Percentiles rank a stretch among this genome's conserved stretches.
Conservation (phyloP, 345 rosid genomes). For the Gossypium anomalum region DNA sequence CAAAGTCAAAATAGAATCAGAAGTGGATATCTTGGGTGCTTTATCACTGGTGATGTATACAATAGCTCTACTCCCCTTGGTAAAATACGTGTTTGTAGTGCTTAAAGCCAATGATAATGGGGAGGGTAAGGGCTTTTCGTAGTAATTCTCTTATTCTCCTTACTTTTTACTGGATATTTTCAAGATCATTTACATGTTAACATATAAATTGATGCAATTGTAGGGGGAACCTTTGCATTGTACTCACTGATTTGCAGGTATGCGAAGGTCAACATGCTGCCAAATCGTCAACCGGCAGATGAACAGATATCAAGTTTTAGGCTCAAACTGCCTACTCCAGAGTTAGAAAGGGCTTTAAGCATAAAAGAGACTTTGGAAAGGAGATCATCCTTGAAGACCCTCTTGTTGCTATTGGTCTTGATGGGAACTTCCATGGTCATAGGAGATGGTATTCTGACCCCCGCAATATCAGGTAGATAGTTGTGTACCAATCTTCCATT, state of each 20-base stretch:
- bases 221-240: conserved; percentile 97
- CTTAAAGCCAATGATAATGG: conserved; percentile 97
- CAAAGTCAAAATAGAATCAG: conserved; percentile 71
- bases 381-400: conserved; percentile 64
- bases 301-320: conserved; percentile 82
- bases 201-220: conserved; percentile 24
- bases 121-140: conserved; percentile 49
- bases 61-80: conserved; percentile 80
- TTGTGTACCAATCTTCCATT: not conserved
- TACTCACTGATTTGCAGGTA: conserved; percentile 86
- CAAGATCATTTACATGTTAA: conserved; percentile 13
- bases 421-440: conserved; percentile 98
- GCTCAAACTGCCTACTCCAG: conserved; percentile 93
- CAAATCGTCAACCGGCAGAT: conserved; percentile 94
- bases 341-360: conserved; percentile 72
- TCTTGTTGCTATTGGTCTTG: conserved; percentile 71
- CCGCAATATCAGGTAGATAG: conserved; percentile 81
- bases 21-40: conserved; percentile 90
- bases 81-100: conserved; percentile 88
- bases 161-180: not conserved
- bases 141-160: not conserved
- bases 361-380: conserved; percentile 80
- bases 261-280: conserved; percentile 81
- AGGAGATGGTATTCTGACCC: conserved; percentile 95
- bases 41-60: conserved; percentile 90